Evolutionary conservation across 305 asterid genomes (phyloP).

Genomic region (Fraxinus paxiana): DNA sequence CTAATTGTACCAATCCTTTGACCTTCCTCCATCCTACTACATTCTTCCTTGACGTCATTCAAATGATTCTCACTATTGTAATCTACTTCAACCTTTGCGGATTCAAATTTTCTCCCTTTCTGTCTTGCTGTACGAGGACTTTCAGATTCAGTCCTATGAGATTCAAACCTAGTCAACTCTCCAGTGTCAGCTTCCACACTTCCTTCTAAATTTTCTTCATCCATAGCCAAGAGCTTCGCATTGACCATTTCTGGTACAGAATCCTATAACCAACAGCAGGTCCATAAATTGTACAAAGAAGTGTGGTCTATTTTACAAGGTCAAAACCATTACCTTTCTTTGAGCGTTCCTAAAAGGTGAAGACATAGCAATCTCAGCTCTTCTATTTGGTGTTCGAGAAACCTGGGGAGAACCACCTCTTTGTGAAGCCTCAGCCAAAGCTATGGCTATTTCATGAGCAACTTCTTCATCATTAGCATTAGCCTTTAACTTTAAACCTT

Average conservation of each 20-base stretch:
- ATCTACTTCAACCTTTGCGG: conserved; percentile 45
- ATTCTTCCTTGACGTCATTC: conserved; percentile 75
- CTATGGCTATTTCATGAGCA: conserved; percentile 76
- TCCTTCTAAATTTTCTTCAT: conserved; percentile 82
- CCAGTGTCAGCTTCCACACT: conserved; percentile 87
- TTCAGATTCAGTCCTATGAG: conserved; percentile 39
- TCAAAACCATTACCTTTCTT: conserved; percentile 51
- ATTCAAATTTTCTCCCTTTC: conserved; percentile 44
- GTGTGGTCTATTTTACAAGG: conserved; percentile 14
- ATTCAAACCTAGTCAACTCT: conserved; percentile 51
- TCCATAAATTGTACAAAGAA: conserved; percentile 25
- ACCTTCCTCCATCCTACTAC: conserved; percentile 82
- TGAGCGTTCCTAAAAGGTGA: conserved; percentile 68
- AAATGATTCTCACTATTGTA: conserved; percentile 38
- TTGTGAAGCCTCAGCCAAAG: conserved; percentile 84
- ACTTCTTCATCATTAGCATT: conserved; percentile 70
- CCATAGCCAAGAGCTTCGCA: conserved; percentile 44
- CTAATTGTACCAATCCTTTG: conserved; percentile 44
- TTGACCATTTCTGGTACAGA: conserved; percentile 37
- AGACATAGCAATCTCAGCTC: conserved; percentile 66
- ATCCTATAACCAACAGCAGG: conserved; percentile 40
- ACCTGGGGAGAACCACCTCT: conserved; percentile 88
- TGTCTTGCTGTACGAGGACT: conserved; percentile 30
- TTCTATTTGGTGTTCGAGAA: conserved; percentile 69
- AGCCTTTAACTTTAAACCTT: conserved; percentile 50